Conservation (phyloP, 768 basidiomycete genomes). For the Hericium alpestre region DNA sequence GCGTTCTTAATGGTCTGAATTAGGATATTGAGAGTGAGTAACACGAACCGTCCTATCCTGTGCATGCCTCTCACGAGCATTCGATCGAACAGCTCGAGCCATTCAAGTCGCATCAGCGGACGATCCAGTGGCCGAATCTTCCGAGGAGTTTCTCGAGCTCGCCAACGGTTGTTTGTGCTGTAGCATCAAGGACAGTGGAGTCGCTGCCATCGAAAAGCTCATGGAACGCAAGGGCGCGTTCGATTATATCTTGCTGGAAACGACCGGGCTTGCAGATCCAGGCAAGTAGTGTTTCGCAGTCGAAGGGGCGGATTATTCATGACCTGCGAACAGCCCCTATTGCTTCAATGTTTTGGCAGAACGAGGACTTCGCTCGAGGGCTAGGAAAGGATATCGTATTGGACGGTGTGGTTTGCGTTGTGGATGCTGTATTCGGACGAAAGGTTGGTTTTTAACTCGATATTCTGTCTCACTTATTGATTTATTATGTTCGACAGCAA, state of each 20-base stretch:
- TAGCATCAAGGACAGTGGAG: slow-evolving; percentile 88
- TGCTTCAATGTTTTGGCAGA: slow-evolving; percentile 79
- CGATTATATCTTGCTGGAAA: slow-evolving; percentile 92
- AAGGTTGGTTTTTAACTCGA: slow-evolving; percentile 25
- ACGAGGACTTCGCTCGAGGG: slow-evolving; percentile 67
- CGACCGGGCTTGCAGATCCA: slow-evolving; percentile 93
- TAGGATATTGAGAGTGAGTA: slow-evolving; percentile 84
- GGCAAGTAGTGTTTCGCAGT: slow-evolving; percentile 31
- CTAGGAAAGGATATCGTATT: slow-evolving; percentile 60
- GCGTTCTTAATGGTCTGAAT: neutral
- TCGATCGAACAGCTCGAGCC: slow-evolving; percentile 51
- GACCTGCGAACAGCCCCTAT: slow-evolving; percentile 50
- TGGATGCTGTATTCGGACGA: slow-evolving; percentile 76
- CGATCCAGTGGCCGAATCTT: slow-evolving; percentile 50
- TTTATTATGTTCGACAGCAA: slow-evolving; percentile 43
- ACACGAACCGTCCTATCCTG: neutral
- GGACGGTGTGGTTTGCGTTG: slow-evolving; percentile 88
- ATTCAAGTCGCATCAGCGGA: slow-evolving; percentile 70
- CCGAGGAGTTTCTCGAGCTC: slow-evolving; percentile 84
- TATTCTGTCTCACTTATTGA: neutral
- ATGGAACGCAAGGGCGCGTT: slow-evolving; percentile 81
- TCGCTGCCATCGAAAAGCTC: slow-evolving; percentile 87
- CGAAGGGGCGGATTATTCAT: neutral
- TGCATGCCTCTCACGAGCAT: neutral
- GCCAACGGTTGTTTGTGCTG: slow-evolving; percentile 98